Percentiles rank a stretch among this genome's conserved stretches.
Conservation (phyloP, 306 rosid species). For the Psophocarpus tetragonolobus region DNA sequence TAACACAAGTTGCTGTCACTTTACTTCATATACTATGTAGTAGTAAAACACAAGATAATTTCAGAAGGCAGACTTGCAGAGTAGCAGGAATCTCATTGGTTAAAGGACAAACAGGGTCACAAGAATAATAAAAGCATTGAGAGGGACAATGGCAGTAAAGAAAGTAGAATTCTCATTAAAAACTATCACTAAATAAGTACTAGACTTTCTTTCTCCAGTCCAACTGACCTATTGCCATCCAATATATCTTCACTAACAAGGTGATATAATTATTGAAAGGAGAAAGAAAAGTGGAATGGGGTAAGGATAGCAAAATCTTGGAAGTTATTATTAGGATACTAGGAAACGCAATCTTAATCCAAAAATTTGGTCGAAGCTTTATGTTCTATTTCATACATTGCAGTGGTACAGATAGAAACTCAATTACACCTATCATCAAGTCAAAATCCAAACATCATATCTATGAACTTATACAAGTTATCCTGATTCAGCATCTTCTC, state of each 20-base stretch:
- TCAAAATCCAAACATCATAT: background rate
- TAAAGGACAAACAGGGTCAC: background rate
- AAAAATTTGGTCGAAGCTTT: background rate
- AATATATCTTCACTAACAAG: conserved; percentile 3
- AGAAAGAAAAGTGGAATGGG: background rate
- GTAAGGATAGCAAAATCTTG: background rate
- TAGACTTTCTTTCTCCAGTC: conserved; percentile 9
- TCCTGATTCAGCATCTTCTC: background rate
- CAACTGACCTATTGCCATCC: background rate
- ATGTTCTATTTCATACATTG: background rate
- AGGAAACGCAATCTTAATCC: background rate
- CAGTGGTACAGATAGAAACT: conserved; percentile 12
- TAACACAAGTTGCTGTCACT: background rate
- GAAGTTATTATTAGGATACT: background rate
- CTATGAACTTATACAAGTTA: background rate
- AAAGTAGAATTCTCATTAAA: background rate
- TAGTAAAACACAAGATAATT: background rate
- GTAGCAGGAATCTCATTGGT: background rate
- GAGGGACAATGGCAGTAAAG: background rate
- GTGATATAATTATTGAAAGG: background rate
- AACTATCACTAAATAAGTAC: background rate
- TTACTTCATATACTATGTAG: background rate
- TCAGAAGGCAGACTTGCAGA: background rate
- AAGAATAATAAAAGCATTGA: background rate
- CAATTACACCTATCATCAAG: conserved; percentile 1